Evolutionary conservation across 352 stramenopile genomes (phyloP).

Genomic region (Globisporangium nunn): DNA sequence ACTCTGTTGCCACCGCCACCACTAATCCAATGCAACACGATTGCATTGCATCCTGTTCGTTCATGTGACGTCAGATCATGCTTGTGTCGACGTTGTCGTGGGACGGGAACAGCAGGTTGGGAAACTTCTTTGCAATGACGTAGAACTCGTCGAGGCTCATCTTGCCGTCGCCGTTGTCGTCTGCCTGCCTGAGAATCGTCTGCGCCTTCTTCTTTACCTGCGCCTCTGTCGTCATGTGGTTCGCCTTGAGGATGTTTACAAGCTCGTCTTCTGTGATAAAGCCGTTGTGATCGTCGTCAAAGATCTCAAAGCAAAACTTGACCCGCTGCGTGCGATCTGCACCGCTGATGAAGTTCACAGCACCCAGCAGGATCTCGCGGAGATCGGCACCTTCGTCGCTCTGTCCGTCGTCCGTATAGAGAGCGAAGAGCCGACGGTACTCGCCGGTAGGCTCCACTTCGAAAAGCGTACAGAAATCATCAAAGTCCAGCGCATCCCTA

Average conservation of each 20-base stretch:
- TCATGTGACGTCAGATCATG: constrained; percentile 1
- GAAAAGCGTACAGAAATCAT: constrained; percentile 81
- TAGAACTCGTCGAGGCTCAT: constrained; percentile 86
- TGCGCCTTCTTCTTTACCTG: constrained; percentile 83
- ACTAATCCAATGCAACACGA: neutral
- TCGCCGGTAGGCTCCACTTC: constrained; percentile 85
- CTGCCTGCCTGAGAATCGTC: constrained; percentile 78
- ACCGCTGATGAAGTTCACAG: constrained; percentile 85
- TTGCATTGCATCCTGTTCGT: neutral
- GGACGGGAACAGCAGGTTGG: constrained; percentile 84
- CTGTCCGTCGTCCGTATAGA: constrained; percentile 69
- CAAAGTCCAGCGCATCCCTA: constrained; percentile 50
- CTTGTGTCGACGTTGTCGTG: constrained; percentile 20
- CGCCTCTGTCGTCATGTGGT: constrained; percentile 75
- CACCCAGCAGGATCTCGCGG: constrained; percentile 86
- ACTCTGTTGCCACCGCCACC: constrained; percentile 31
- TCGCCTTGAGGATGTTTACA: constrained; percentile 87
- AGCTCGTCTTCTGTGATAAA: constrained; percentile 89
- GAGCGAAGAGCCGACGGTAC: constrained; percentile 81
- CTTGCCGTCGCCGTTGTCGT: constrained; percentile 68
- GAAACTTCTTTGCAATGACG: constrained; percentile 85
- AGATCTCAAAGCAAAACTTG: constrained; percentile 93
- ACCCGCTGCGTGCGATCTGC: constrained; percentile 78
- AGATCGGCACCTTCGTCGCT: constrained; percentile 75
- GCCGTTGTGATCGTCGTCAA: constrained; percentile 90